Percentiles rank a stretch among this genome's conserved stretches.
Conservation (phyloP, 177 flowering plant genomes). For the Tripterygium wilfordii region DNA sequence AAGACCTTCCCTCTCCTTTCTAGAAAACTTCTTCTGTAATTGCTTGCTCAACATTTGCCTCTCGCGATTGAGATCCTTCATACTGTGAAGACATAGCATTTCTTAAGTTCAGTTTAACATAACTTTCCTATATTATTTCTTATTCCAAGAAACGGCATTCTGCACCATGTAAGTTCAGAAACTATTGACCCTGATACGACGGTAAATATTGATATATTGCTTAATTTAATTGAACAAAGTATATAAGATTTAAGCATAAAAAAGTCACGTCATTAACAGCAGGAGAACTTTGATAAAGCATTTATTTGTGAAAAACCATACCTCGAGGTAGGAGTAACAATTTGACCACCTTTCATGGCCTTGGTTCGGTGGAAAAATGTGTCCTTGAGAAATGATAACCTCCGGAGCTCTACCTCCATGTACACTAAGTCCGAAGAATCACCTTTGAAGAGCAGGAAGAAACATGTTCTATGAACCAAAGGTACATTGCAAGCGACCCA, state of each 20-base stretch:
- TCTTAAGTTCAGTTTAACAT: no score
- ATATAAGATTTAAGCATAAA: no score
- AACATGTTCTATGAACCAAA: slow-evolving; percentile 73
- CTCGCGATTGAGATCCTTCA: slow-evolving; percentile 42
- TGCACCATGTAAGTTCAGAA: no score
- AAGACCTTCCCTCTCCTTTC: slow-evolving; percentile 32
- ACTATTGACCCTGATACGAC: no score
- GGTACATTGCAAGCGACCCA: slow-evolving; percentile 80
- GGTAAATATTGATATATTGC: no score
- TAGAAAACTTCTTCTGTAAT: slow-evolving; percentile 33
- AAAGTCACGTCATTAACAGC: no score
- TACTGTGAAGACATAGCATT: no score
- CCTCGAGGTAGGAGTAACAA: slow-evolving; percentile 50
- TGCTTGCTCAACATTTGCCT: slow-evolving; percentile 41
- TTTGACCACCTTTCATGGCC: slow-evolving; percentile 19
- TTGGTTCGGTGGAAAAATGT: slow-evolving; percentile 22
- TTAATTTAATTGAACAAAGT: no score
- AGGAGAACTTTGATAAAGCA: no score
- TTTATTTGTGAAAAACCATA: slow-evolving; percentile 20
- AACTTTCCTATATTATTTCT: no score
- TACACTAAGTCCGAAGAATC: slow-evolving; percentile 76
- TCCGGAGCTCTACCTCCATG: slow-evolving; percentile 83
- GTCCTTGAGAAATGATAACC: slow-evolving; percentile 61
- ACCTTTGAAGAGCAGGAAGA: slow-evolving; percentile 80
- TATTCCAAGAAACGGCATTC: no score